Conservation (phyloP, 768 basidiomycete species). For the Suillus subluteus region DNA sequence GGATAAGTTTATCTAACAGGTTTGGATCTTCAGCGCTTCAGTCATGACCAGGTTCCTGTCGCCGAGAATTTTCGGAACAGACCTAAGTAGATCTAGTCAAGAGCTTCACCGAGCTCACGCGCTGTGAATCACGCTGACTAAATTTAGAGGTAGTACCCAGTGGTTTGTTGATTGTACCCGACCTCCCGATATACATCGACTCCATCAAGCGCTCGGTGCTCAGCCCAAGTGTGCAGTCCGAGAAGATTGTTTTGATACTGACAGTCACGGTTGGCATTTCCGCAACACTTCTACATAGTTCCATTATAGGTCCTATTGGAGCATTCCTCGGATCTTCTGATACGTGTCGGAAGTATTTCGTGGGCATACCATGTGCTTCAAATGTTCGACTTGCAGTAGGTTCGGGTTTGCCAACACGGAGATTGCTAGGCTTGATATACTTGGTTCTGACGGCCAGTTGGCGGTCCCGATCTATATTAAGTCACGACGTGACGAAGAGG, state of each 20-base stretch:
- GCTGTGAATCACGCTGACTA: not conserved
- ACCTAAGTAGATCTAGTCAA: not conserved
- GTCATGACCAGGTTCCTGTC: not conserved
- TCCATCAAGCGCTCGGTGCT: not conserved
- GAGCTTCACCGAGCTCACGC: not conserved
- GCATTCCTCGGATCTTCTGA: constrained; percentile 1
- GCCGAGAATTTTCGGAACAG: not conserved
- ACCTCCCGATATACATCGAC: not conserved
- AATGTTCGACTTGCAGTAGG: not conserved
- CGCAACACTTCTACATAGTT: not conserved
- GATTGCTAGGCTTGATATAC: not conserved
- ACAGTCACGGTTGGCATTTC: not conserved
- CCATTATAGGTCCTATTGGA: constrained; percentile 1
- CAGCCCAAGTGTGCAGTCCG: not conserved
- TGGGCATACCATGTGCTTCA: constrained; percentile 4
- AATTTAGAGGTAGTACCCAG: not conserved
- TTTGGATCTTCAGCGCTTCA: not conserved
- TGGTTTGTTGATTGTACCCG: not conserved
- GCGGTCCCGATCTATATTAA: not conserved
- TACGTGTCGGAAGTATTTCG: constrained; percentile 1
- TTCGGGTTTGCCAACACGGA: not conserved
- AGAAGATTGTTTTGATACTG: constrained; percentile 1
- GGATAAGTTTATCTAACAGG: not conserved
- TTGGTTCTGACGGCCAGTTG: not conserved
- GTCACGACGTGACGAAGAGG: not conserved